phyloP scores from a whole-genome alignment of 1,284 basidiomycete species.

The Hymenochaete sp. region DNA sequence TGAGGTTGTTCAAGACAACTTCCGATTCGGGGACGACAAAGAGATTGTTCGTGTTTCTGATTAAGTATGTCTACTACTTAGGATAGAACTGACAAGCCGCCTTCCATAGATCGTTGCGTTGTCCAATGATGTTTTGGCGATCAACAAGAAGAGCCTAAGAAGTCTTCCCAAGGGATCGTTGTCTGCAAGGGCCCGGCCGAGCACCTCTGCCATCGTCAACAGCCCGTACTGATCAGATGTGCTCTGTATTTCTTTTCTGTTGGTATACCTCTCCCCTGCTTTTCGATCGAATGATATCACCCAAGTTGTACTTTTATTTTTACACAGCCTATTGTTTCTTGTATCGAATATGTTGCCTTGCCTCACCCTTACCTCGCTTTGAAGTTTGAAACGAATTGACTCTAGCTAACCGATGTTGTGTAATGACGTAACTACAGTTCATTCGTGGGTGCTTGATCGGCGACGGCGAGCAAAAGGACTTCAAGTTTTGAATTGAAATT shows the following conservation, averaged over 20 bases:
- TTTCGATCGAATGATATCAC: too few relatives aligned
- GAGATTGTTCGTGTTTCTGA: slow-evolving; percentile 67
- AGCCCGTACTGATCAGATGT: slow-evolving; percentile 45
- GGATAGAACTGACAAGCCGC: too few relatives aligned
- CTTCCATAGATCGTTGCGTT: slow-evolving; percentile 76
- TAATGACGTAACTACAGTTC: too few relatives aligned
- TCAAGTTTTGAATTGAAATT: too few relatives aligned
- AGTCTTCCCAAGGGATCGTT: slow-evolving; percentile 80
- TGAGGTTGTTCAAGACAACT: slow-evolving; percentile 90
- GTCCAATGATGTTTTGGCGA: slow-evolving; percentile 87
- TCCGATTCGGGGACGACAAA: slow-evolving; percentile 92
- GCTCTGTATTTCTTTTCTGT: not conserved
- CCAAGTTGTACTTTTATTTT: too few relatives aligned
- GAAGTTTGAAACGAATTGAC: too few relatives aligned
- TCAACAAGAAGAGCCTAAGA: slow-evolving; percentile 88
- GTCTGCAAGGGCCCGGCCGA: slow-evolving; percentile 48
- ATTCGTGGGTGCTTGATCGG: too few relatives aligned
- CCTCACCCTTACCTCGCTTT: not conserved
- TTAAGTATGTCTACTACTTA: slow-evolving; percentile 1
- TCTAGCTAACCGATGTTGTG: too few relatives aligned
- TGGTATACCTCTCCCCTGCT: not conserved
- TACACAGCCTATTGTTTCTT: not conserved
- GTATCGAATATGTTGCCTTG: not conserved
- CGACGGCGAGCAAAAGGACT: too few relatives aligned
- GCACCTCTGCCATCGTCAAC: slow-evolving; percentile 61